A percentile compares a stretch with the other conserved stretches of the same genome.
Conservation (phyloP, 345 rosid genomes). For the Ceriops zippeliana region DNA sequence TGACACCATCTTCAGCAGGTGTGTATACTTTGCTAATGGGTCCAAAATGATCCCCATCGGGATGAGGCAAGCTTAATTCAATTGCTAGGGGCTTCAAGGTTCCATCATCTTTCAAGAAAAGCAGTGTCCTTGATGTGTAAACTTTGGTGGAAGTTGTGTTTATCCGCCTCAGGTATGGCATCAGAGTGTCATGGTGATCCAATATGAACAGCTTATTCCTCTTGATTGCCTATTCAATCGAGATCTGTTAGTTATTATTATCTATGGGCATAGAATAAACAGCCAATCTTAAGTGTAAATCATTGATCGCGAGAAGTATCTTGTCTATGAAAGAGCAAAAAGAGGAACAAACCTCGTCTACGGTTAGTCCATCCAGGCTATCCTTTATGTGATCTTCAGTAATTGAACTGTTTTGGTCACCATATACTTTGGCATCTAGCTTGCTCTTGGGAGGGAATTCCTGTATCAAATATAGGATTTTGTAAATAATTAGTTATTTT, state of each 20-base stretch:
- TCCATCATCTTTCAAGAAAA: conserved; percentile 70
- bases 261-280: no score
- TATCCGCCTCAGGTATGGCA: conserved; percentile 66
- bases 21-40: conserved; percentile 57
- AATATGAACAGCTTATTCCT: conserved; percentile 62
- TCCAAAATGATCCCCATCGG: conserved; percentile 59
- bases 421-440: conserved; percentile 22
- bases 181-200: conserved; percentile 76
- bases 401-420: conserved; percentile 34
- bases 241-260: neutral
- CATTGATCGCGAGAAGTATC: neutral
- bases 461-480: conserved; percentile 10
- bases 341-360: conserved; percentile 18
- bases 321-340: neutral
- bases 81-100: conserved; percentile 82
- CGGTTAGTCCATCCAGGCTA: conserved; percentile 24
- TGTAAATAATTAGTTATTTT: no score
- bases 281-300: neutral
- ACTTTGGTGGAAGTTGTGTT: conserved; percentile 57
- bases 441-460: conserved; percentile 42
- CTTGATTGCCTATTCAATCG: conserved; percentile 48
- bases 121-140: conserved; percentile 74
- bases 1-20: conserved; percentile 65
- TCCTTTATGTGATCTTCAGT: conserved; percentile 28
- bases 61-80: conserved; percentile 76